These are phyloP conservation scores for Setaria italica DNA, from an alignment of 202 grass and related monocot species.

Conservation along the genomic window DNA sequence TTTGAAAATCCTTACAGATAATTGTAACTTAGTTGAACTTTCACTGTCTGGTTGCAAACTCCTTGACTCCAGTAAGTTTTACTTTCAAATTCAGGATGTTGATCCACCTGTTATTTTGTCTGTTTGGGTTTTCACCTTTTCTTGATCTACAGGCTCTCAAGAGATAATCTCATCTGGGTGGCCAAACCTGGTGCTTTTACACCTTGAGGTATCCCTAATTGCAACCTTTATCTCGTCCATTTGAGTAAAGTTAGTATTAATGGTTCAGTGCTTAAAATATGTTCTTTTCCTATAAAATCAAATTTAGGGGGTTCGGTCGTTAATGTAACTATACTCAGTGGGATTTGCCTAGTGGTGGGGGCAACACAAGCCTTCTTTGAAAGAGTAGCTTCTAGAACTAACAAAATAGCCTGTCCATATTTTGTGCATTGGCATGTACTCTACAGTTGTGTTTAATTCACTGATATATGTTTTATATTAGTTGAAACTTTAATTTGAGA, in stretches of 20 bases:
- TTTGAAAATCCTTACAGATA: slow-evolving; percentile 60
- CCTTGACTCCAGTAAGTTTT: slow-evolving; percentile 76
- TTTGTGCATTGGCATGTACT: slow-evolving; percentile 2
- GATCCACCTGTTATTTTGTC: slow-evolving; percentile 2
- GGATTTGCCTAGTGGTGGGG: neutral
- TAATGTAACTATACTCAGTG: neutral
- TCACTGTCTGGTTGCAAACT: slow-evolving; percentile 79
- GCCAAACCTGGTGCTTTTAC: slow-evolving; percentile 70
- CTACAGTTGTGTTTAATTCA: slow-evolving; percentile 1
- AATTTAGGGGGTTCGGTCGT: neutral
- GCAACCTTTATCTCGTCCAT: neutral
- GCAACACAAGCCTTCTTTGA: neutral
- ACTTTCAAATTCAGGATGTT: slow-evolving; percentile 24
- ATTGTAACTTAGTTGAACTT: slow-evolving; percentile 73
- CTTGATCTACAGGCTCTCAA: slow-evolving; percentile 55
- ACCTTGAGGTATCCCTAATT: slow-evolving; percentile 59
- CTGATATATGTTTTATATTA: slow-evolving; percentile 9
- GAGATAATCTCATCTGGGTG: slow-evolving; percentile 75
- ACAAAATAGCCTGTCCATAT: neutral
- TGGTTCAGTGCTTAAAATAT: slow-evolving; percentile 2
- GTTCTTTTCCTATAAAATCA: neutral
- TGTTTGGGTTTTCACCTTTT: slow-evolving; percentile 22
- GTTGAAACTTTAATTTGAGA: slow-evolving; percentile 1
- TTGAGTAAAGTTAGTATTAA: neutral
- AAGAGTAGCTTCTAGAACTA: neutral